Base-by-base conservation (phyloP, 306 rosid genomes). In the Castanea mollissima region DNA sequence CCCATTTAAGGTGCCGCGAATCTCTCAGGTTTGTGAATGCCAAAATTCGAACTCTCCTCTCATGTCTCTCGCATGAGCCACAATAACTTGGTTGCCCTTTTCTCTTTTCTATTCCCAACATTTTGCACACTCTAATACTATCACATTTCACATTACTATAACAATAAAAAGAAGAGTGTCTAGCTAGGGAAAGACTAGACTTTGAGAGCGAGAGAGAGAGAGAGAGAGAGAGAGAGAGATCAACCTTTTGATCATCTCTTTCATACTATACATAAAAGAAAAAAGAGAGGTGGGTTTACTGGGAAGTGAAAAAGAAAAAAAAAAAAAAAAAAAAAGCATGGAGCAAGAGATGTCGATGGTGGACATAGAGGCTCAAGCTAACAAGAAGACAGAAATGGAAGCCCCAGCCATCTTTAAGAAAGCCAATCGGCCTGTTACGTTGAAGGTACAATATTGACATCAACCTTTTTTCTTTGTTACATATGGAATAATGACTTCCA, bases 351-450 rank as follows among this genome's bases (percentile, higher is more conserved):
- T 41, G 46, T 11, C 46, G 46, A 41, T 87, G 78, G 82, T 8
- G 69, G 93, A 91, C 49, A 57, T 88, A 3, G 98, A 91, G 82
- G 80, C 81, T 80, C 90, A 83, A 58, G 56, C 72, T 25, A 62
- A 18, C 11, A 4, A 68, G n/a, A 69, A 58, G 59, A 69, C 25
- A 27, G 35, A 65, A 11, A 46, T 23, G 1, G 77, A 81, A 57
- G 2, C 54, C 41, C 71, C 85, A 23, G 55, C 68, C 27, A 80
- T 80, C 15, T 82, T 76, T 74, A 82, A 60, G 54, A 87, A 84
- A 78, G 72, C 58, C 21, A 82, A 77, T 65, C 78, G 55, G 71
- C 88, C 90, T 0, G 86, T 91, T 1, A 86, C 65, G 29, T 83
- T 91, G 19, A 87, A 80, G 97, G 97, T 93, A 80, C 29, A 54